These are phyloP conservation scores for Xylaria sp. DNA, from an alignment of 495 filamentous ascomycete genomes.

Conservation along the genomic window DNA sequence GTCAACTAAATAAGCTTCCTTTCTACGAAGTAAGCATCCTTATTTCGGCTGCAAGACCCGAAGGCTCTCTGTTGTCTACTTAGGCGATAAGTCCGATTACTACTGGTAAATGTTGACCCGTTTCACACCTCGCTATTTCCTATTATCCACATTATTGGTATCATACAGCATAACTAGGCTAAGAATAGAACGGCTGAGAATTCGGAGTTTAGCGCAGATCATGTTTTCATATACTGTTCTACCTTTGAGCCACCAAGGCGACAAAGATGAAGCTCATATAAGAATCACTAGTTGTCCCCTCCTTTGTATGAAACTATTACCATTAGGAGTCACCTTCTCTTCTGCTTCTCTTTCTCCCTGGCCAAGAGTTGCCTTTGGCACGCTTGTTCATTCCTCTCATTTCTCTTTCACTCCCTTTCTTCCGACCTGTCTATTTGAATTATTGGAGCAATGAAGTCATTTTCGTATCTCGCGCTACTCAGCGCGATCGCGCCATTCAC, in stretches of 20 bases:
- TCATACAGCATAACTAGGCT: background rate
- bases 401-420: constrained; percentile 5
- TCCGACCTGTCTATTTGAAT: background rate
- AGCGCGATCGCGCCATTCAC: constrained; percentile 20
- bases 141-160: background rate
- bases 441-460: constrained; percentile 17
- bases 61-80: background rate
- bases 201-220: constrained; percentile 1
- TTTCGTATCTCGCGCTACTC: constrained; percentile 25
- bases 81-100: constrained; percentile 17
- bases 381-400: background rate
- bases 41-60: constrained; percentile 2
- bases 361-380: constrained; percentile 10
- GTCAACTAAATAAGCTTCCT: constrained; percentile 22
- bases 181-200: constrained; percentile 13
- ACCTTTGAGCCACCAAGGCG: background rate
- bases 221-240: background rate
- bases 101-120: background rate
- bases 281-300: background rate
- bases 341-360: constrained; percentile 8
- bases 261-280: constrained; percentile 3
- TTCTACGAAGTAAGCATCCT: constrained; percentile 8
- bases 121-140: background rate
- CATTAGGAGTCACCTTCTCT: constrained; percentile 8
- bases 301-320: background rate